These are phyloP conservation scores for Chrysanthemum makinoi DNA, from an alignment of 129 eudicot genomes.

Conservation along the genomic window DNA sequence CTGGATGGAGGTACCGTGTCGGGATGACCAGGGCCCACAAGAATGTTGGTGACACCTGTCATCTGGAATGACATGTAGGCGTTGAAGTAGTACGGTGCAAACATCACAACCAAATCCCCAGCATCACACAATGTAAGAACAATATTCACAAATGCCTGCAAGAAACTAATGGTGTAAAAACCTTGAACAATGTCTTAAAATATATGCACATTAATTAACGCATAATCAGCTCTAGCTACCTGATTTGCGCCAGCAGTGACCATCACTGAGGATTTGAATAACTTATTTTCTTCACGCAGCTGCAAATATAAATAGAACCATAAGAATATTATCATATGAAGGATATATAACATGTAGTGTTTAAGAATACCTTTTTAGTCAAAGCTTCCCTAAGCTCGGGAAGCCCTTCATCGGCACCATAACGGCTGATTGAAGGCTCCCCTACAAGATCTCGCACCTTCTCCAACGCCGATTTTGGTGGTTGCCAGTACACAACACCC, in stretches of 20 bases:
- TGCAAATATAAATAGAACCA: conserved; percentile 29
- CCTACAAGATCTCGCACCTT: conserved; percentile 69
- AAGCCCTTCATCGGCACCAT: conserved; percentile 97
- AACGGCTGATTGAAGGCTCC: conserved; percentile 86
- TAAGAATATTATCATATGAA: conserved; percentile 10
- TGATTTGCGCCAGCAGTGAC: conserved; percentile 99
- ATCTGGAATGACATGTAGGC: conserved; percentile 99
- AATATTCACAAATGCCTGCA: conserved; percentile 95
- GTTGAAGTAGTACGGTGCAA: conserved; percentile 98
- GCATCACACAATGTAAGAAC: conserved; percentile 95
- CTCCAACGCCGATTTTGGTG: conserved; percentile 78
- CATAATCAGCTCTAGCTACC: conserved; percentile 43
- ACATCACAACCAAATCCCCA: conserved; percentile 97
- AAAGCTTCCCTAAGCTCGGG: conserved; percentile 90
- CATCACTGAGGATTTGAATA: conserved; percentile 86
- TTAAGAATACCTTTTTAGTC: conserved; percentile 60
- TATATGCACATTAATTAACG: not conserved
- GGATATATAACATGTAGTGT: not conserved
- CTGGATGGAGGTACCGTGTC: conserved; percentile 87
- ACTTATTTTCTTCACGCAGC: conserved; percentile 70
- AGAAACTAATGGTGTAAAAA: conserved; percentile 1
- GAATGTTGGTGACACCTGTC: conserved; percentile 93
- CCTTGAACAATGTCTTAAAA: conserved; percentile 8
- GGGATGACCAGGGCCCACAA: conserved; percentile 96
- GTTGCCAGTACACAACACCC: conserved; percentile 99